Conservation (phyloP, 2,329 filamentous ascomycete genomes). For the Cytospora paraplurivora region DNA sequence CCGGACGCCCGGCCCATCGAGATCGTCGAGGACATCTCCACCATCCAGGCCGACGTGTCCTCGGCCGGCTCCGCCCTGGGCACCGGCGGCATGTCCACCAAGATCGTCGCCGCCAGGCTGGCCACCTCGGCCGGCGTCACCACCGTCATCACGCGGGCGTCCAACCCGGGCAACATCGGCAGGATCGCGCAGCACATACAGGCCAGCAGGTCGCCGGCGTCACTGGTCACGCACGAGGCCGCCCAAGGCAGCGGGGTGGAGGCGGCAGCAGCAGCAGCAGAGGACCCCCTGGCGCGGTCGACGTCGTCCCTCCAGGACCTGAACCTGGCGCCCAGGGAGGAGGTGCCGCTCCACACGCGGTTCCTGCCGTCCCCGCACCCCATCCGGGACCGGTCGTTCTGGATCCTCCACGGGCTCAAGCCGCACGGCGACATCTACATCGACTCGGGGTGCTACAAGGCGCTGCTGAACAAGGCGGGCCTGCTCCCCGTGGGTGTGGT, state of each 20-base stretch:
- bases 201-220: conserved; percentile 50
- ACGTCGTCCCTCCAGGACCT: conserved; percentile 46
- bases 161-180: conserved; percentile 88
- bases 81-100: conserved; percentile 96
- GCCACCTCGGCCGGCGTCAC: conserved; percentile 94
- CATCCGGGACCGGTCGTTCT: conserved; percentile 93
- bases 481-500: conserved; percentile 90
- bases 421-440: conserved; percentile 93
- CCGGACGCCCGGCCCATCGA: conserved; percentile 88
- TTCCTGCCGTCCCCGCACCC: conserved; percentile 85
- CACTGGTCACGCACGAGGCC: conserved; percentile 34
- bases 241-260: conserved; percentile 33
- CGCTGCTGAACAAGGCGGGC: conserved; percentile 80
- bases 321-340: conserved; percentile 39
- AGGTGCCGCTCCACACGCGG: conserved; percentile 80
- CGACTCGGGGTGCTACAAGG: conserved; percentile 82
- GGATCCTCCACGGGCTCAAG: conserved; percentile 89
- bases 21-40: conserved; percentile 84
- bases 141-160: conserved; percentile 91
- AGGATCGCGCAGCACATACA: conserved; percentile 84
- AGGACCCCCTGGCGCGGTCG: conserved; percentile 43
- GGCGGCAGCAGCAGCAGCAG: conserved; percentile 34
- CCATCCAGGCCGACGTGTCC: conserved; percentile 84
- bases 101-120: conserved; percentile 89
- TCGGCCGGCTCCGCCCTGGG: conserved; percentile 85